Percentiles rank a stretch among this genome's conserved stretches.
Evolutionary conservation across 2,329 filamentous ascomycete species (phyloP).

Genomic region (Xylaria multiplex): DNA sequence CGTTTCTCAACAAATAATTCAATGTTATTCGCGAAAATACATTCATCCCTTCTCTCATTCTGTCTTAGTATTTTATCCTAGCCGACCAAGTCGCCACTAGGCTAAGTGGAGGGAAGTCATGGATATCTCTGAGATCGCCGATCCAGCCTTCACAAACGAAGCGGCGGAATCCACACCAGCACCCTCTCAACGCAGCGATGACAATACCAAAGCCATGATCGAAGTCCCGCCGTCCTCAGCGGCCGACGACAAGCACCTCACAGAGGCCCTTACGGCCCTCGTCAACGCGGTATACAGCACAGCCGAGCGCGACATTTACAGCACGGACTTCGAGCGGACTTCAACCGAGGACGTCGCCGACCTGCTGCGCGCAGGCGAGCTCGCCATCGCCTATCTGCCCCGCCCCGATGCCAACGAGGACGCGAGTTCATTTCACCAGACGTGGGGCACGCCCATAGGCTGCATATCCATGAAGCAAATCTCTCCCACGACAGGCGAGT

Average conservation of each 20-base stretch:
- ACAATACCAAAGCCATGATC: slow-evolving; percentile 27
- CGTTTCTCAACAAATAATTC: no score
- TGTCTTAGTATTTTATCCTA: neutral
- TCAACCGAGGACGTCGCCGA: slow-evolving; percentile 35
- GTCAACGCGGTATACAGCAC: slow-evolving; percentile 57
- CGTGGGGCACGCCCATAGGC: slow-evolving; percentile 35
- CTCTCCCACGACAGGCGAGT: slow-evolving; percentile 36
- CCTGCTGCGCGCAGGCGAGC: slow-evolving; percentile 40
- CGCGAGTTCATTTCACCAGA: neutral
- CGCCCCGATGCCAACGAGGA: neutral
- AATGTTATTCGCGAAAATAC: neutral
- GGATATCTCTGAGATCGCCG: no score
- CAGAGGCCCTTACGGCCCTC: slow-evolving; percentile 33
- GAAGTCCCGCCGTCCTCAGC: slow-evolving; percentile 34
- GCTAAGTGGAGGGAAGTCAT: no score
- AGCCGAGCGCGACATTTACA: slow-evolving; percentile 64
- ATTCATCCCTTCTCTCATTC: neutral
- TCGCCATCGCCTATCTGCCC: slow-evolving; percentile 40
- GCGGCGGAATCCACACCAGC: neutral
- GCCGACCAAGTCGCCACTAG: no score
- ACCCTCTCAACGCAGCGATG: neutral
- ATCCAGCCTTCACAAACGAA: neutral
- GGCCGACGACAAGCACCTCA: slow-evolving; percentile 35
- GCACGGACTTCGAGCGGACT: slow-evolving; percentile 42
- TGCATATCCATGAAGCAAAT: slow-evolving; percentile 43